phyloP scores from a whole-genome alignment of 805 yeast genomes.

The Hagleromyces aurorensis region DNA sequence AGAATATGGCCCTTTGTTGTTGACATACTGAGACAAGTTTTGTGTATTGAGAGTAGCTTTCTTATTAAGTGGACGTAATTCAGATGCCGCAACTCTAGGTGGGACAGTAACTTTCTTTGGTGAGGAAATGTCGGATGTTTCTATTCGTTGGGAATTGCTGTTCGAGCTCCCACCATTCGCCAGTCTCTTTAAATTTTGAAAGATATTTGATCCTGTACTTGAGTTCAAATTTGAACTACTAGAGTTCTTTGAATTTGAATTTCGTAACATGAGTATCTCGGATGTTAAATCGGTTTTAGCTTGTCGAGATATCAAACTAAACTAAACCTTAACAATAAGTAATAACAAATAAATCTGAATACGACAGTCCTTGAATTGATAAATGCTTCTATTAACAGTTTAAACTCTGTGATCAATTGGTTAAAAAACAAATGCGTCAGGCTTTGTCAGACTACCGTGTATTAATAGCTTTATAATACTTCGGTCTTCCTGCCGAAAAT shows the following conservation, averaged over 20 bases:
- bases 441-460: no score
- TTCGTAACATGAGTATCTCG: constrained; percentile 13
- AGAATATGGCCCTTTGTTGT: constrained; percentile 9
- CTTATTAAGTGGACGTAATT: constrained; percentile 22
- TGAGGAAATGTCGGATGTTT: constrained; percentile 15
- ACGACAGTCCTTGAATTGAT: no score
- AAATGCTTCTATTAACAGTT: no score
- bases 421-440: no score
- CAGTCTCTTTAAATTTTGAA: constrained; percentile 25
- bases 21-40: constrained; percentile 25
- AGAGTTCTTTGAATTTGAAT: constrained; percentile 10
- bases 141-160: constrained; percentile 7
- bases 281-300: no score
- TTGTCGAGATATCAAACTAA: no score
- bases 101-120: constrained; percentile 15
- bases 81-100: constrained; percentile 13
- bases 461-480: no score
- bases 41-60: constrained; percentile 24
- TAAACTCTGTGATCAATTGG: no score
- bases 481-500: no score
- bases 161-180: constrained; percentile 12
- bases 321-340: no score
- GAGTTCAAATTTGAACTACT: constrained; percentile 6
- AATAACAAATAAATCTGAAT: no score
- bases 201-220: constrained; percentile 14